These are phyloP conservation scores for Thalassiosira exigua DNA, from an alignment of 352 stramenopile species.

Conservation along the genomic window DNA sequence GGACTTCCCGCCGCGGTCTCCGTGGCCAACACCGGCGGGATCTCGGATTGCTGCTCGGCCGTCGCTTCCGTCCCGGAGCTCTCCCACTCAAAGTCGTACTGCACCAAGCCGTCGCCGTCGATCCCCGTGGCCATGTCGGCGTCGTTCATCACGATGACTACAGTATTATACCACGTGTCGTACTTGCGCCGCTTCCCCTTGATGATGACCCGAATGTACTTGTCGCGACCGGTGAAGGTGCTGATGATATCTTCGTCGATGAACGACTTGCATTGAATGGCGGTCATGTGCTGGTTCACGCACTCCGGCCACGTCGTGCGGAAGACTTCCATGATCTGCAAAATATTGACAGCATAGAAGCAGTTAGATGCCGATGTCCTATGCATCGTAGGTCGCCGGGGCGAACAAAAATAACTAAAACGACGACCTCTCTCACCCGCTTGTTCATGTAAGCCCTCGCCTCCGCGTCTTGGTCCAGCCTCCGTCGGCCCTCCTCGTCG, in stretches of 20 bases:
- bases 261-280: slow-evolving; percentile 19
- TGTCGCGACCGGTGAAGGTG: neutral
- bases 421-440: too few relatives aligned
- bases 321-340: too few relatives aligned
- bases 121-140: slow-evolving; percentile 5
- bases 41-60: neutral
- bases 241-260: slow-evolving; percentile 28
- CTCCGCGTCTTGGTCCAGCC: too few relatives aligned
- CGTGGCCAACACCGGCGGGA: slow-evolving; percentile 1
- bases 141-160: slow-evolving; percentile 28
- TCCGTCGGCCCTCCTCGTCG: too few relatives aligned
- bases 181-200: neutral
- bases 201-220: slow-evolving; percentile 9
- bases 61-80: slow-evolving; percentile 1
- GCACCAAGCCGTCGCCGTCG: slow-evolving; percentile 12
- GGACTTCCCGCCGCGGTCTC: neutral
- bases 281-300: slow-evolving; percentile 2
- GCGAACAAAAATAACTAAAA: too few relatives aligned
- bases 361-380: too few relatives aligned
- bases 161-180: slow-evolving; percentile 23
- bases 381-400: too few relatives aligned
- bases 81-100: slow-evolving; percentile 26
- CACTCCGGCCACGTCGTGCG: neutral
- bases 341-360: too few relatives aligned
- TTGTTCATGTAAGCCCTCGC: too few relatives aligned